Evolutionary conservation across 1,284 basidiomycete species (phyloP).

Genomic region (Trichosporon asahii): DNA sequence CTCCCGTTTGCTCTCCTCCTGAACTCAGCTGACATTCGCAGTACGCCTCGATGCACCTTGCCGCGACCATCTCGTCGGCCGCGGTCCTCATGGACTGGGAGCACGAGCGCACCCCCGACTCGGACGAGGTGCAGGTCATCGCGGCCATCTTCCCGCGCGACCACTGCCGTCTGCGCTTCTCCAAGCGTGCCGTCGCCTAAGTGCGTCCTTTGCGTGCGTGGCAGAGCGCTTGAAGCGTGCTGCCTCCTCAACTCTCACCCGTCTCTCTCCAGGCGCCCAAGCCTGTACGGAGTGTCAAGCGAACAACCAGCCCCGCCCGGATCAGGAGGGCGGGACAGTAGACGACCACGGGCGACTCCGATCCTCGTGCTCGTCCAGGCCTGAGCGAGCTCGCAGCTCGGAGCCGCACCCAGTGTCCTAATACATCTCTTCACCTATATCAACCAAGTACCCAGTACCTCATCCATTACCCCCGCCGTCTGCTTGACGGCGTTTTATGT

Average conservation of each 20-base stretch:
- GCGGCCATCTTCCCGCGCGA: conserved; percentile 93
- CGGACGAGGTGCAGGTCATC: conserved; percentile 84
- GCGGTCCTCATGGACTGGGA: conserved; percentile 80
- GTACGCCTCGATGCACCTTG: conserved; percentile 91
- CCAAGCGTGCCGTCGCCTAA: conserved; percentile 16
- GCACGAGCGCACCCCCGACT: conserved; percentile 74
- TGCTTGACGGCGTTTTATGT: neutral
- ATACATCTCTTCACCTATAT: neutral
- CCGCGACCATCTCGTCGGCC: conserved; percentile 79
- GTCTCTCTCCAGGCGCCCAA: no score
- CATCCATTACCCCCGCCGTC: neutral
- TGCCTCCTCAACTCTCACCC: no score
- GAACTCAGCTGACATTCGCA: conserved; percentile 56
- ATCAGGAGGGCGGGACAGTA: neutral
- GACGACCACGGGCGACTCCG: neutral
- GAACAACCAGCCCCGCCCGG: neutral
- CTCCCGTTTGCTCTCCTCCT: no score
- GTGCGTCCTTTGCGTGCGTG: neutral
- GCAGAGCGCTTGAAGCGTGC: no score
- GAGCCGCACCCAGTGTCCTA: neutral
- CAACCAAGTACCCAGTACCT: neutral
- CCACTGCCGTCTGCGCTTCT: conserved; percentile 75
- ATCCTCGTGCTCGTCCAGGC: neutral
- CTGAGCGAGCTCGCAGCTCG: neutral
- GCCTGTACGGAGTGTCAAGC: neutral